Base-by-base conservation (phyloP, 768 basidiomycete species). In the Mycena olivaceomarginata region DNA sequence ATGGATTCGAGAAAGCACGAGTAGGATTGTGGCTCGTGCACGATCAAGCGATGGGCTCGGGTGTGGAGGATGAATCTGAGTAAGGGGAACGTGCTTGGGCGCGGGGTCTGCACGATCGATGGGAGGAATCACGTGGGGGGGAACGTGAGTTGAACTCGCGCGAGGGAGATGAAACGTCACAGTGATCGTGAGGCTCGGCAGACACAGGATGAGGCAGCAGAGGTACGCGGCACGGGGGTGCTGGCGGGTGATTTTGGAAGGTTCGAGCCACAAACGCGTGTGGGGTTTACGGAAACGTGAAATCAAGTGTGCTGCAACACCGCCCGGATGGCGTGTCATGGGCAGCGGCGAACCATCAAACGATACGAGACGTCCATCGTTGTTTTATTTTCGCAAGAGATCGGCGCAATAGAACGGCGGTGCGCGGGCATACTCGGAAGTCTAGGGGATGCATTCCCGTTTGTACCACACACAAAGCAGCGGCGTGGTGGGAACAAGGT, bases 341-440 rank as follows among this genome's bases (percentile, higher is more conserved):
- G 70, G 70, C 39, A 71, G 70, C 45, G 70, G 57, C 3, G 70
- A 71, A n/a, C 70, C 70, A 43, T 71, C 60, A 13, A 51, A 20
- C 2, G 45, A 63, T 6, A 71, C 70, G 20, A 71, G 70, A 11
- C 59, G 70, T 31, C 57, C 57, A 31, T 31, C 13, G 3, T 43
- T 20, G 39, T n/a, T 71, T 20, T 22, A 71, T 18, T 12, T 39
- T 45, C 57, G 70, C 70, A 8, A 71, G 59, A 6, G 40, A 45
- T 20, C 59, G 40, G 70, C 63, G 63, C 63, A 72, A 13, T 18
- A 72, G 71, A 20, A 56, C 63, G 2, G 39, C 18, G n/a, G 71
- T 72, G 22, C 71, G 71, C 37, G 71, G 71, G 40, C 71, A 72
- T 2, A 66, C 45, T 45, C 64, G 11, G 39, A 51, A 65, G 18